These are phyloP conservation scores for Cnidoscolus chayamansa DNA, from an alignment of 441 rosid species.

Conservation along the genomic window DNA sequence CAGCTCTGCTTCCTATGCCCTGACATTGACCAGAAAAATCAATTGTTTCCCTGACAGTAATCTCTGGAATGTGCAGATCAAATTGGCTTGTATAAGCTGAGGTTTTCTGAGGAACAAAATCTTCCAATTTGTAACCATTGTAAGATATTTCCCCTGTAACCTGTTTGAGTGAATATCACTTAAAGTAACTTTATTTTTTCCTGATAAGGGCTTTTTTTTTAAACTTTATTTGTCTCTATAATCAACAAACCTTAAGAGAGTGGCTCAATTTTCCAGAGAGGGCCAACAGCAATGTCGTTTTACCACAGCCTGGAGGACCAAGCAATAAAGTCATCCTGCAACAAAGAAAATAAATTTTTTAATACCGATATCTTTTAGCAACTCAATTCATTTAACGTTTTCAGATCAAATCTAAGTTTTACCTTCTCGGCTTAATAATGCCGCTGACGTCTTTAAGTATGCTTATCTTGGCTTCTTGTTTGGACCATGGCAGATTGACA, in stretches of 20 bases:
- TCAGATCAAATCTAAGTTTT: background rate
- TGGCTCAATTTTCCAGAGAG: slow-evolving; percentile 48
- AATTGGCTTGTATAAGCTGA: slow-evolving; percentile 49
- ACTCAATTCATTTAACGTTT: background rate
- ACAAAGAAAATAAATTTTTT: background rate
- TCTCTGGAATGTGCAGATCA: slow-evolving; percentile 55
- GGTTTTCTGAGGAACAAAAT: slow-evolving; percentile 51
- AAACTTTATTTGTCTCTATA: background rate
- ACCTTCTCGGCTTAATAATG: slow-evolving; percentile 43
- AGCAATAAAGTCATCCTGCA: slow-evolving; percentile 62
- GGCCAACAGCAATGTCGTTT: slow-evolving; percentile 53
- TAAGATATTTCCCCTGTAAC: slow-evolving; percentile 41
- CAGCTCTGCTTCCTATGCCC: slow-evolving; percentile 49
- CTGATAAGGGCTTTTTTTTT: too few relatives aligned
- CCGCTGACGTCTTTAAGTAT: slow-evolving; percentile 42
- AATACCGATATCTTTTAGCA: background rate
- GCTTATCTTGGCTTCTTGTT: slow-evolving; percentile 29
- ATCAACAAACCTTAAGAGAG: slow-evolving; percentile 47
- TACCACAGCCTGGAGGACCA: slow-evolving; percentile 78
- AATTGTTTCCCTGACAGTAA: slow-evolving; percentile 61
- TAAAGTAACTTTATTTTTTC: background rate
- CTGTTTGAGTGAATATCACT: slow-evolving; percentile 17
- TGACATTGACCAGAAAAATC: slow-evolving; percentile 55
- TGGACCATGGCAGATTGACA: slow-evolving; percentile 22
- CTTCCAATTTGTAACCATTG: slow-evolving; percentile 42